Evolutionary conservation across 257 asterid species (phyloP), one percentile per base, ranked within the genome.

Genomic region (Cruciata laevipes): DNA sequence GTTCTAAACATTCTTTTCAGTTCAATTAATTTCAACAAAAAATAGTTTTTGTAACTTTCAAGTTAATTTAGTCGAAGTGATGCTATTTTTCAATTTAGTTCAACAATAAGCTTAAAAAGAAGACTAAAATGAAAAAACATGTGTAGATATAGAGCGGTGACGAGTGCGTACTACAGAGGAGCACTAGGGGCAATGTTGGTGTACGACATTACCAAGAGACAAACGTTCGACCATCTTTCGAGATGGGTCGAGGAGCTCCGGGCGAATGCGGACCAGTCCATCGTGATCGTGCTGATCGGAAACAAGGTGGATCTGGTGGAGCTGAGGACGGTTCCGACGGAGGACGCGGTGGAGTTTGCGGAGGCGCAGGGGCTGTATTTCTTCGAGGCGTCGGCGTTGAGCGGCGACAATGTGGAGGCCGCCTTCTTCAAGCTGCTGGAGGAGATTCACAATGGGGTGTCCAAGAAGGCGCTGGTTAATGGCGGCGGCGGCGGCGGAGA

Each of bases 151-250:
- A 73, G 95, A 57, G 95, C 91, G 0, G 91, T 87, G 13, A 87
- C 95, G 35, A 85, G 95, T 69, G 91, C 91, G 5, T 85, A 85
- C 65, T 87, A 87, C 84, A 81, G 95, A 69, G 95, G 91, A 4
- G 91, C 95, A 0, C 71, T 87, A 3, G 95, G 95, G 75, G 91
- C 91, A 2, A 78, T 85, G 91, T n/a, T 87, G 27, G 91, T 87
- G 5, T 87, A 87, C 74, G 95, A 87, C 53, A 81, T 83, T 3
- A 85, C 91, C 4, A 85, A 85, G 25, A 71, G 91, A 18, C 82
- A 73, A 73, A 76, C 85, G 30, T 87, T 87, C 32, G 91, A 87
- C 65, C 86, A 85, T 40, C 81, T 85, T 30, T 86, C 89, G 0
- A 71, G 91, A 30, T 87, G 95, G 95, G 83, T 85, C 32, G 91